Percentiles rank a stretch among this genome's conserved stretches.
Evolutionary conservation across 1,284 basidiomycete species (phyloP).

Genomic region (Ceratobasidium sp.): DNA sequence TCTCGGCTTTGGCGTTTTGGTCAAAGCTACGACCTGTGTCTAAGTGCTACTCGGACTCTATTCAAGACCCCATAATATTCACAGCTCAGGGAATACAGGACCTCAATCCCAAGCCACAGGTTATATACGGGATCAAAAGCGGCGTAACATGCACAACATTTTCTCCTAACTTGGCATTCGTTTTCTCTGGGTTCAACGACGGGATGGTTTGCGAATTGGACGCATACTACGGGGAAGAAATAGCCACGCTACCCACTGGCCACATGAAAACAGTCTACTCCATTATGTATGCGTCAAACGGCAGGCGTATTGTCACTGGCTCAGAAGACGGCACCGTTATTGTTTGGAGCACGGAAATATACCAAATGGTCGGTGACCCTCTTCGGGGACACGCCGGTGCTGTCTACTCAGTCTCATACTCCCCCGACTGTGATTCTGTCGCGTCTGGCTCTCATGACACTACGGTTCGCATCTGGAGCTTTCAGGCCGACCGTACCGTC

Average conservation of each 20-base stretch:
- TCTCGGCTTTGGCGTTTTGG: not conserved
- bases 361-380: not conserved
- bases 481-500: not conserved
- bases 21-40: not conserved
- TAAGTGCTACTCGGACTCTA: not conserved
- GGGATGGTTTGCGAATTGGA: not conserved
- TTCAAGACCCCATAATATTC: not conserved
- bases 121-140: not conserved
- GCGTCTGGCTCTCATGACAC: not conserved
- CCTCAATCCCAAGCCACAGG: not conserved
- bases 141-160: not conserved
- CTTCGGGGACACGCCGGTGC: not conserved
- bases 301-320: constrained; percentile 72
- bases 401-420: not conserved
- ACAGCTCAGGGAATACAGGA: not conserved
- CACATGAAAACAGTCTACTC: not conserved
- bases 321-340: constrained; percentile 86
- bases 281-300: not conserved
- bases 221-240: not conserved
- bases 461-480: not conserved
- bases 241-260: not conserved
- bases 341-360: constrained; percentile 89
- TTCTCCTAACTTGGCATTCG: not conserved
- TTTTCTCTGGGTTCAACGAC: not conserved
- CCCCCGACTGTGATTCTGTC: not conserved